phyloP scores from a whole-genome alignment of 306 rosid genomes.

The Neltuma alba region DNA sequence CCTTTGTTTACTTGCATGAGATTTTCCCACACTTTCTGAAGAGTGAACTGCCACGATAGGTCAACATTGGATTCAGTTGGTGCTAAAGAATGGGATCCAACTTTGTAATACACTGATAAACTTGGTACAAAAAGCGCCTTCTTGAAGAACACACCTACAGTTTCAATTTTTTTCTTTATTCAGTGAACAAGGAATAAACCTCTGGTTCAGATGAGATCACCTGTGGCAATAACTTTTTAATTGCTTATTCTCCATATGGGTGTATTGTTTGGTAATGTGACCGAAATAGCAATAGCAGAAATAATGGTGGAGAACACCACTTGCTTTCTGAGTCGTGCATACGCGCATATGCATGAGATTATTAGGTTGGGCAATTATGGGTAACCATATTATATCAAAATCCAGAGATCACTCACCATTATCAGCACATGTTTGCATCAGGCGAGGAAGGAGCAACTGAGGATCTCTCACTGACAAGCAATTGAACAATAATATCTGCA shows the following conservation, averaged over 20 bases:
- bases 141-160: constrained; percentile 80
- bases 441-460: constrained; percentile 77
- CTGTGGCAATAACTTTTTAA: constrained; percentile 7
- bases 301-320: constrained; percentile 13
- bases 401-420: constrained; percentile 60
- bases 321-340: not conserved
- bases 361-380: constrained; percentile 2
- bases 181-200: not conserved
- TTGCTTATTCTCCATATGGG: not conserved
- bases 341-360: not conserved
- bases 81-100: constrained; percentile 68
- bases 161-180: constrained; percentile 24
- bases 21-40: constrained; percentile 86
- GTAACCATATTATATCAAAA: constrained; percentile 28
- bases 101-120: constrained; percentile 74
- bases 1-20: constrained; percentile 70
- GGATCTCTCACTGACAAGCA: constrained; percentile 96
- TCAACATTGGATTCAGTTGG: constrained; percentile 60
- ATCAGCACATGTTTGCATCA: constrained; percentile 83
- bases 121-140: constrained; percentile 92
- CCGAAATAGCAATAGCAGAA: not conserved
- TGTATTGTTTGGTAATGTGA: not conserved
- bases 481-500: constrained; percentile 93
- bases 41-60: constrained; percentile 87
- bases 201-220: constrained; percentile 18